Base-by-base conservation (phyloP, 2,329 filamentous ascomycete genomes). In the Zasmidium citrigriseum region DNA sequence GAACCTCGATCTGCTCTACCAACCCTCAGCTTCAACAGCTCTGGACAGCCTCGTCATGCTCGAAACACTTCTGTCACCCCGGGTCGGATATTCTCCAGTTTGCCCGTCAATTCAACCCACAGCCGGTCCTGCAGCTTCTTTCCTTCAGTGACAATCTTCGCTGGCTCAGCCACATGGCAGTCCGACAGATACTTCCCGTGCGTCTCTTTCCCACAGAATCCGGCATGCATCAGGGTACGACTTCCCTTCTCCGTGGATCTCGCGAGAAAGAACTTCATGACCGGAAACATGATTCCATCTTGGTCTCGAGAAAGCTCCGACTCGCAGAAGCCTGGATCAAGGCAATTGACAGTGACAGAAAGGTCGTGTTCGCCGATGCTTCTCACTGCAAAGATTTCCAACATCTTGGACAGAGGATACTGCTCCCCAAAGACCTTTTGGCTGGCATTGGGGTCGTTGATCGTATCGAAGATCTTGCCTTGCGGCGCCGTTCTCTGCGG, bases 261-360 rank as follows among this genome's bases (percentile, higher is more conserved):
- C 12, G 71, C 73, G 4, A 73, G 47, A 4, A 62, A 20, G 44
- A 52, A 52, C 38, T 55, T 57, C 52, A 63, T 41, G 4, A 60
- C 9, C 21, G 20, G 18, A 11, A 57, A 49, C 4, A 25, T 16
- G 22, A 23, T 25, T 2, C 10, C 25, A 7, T 10, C 12, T 16
- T 49, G 46, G 23, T 82, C 75, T 1, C 80, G 72, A 1, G 55
- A 61, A 1, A 84, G 69, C n/a, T 75, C 46, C 0, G 79, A 78
- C 27, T 81, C 72, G 64, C 81, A 84, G 18, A 82, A 70, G 0
- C 81, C 81, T 0, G 82, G 82, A 58, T 80, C 80, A 7, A 80
- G 56, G 56, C 73, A 72, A 62, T 82, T 83, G 58, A 83, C 64
- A 1, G 77, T 75, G 27, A 83, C 77, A 1, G 48, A 58, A 60